A percentile compares a stretch with the other conserved stretches of the same genome.
Evolutionary conservation across 1,284 basidiomycete genomes (phyloP).

Genomic region (Microbotryomycetes sp.): DNA sequence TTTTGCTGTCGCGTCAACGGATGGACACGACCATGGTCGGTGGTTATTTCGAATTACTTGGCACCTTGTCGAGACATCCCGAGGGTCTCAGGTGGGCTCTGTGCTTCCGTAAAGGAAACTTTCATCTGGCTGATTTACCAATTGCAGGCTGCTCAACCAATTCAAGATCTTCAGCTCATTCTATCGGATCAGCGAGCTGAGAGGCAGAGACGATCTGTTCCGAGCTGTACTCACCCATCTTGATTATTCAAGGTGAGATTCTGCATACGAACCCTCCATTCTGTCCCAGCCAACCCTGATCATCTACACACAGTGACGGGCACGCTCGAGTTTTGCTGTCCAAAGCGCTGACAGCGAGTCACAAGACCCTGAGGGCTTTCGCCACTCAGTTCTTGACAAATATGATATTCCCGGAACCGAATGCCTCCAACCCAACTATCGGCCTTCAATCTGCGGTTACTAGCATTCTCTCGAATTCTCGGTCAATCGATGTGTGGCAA

Average conservation of each 20-base stretch:
- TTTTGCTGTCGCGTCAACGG: constrained; percentile 76
- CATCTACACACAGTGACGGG: constrained; percentile 59
- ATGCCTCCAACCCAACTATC: no score
- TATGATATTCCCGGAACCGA: no score
- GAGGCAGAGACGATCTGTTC: constrained; percentile 83
- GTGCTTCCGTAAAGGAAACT: background rate
- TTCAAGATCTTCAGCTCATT: constrained; percentile 90
- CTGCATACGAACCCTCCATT: background rate
- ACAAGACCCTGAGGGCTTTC: no score
- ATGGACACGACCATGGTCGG: constrained; percentile 76
- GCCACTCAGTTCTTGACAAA: no score
- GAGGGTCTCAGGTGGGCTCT: constrained; percentile 78
- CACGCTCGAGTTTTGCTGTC: constrained; percentile 85
- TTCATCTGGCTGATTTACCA: background rate
- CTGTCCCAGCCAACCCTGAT: background rate
- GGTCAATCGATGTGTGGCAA: no score
- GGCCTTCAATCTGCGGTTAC: no score
- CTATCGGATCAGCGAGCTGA: constrained; percentile 84
- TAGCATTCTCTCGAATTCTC: no score
- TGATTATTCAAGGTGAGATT: constrained; percentile 73
- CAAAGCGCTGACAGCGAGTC: constrained; percentile 86
- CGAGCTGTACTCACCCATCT: constrained; percentile 84
- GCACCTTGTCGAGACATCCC: constrained; percentile 72
- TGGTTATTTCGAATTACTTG: constrained; percentile 95
- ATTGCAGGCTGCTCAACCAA: constrained; percentile 69